Base-by-base conservation (phyloP, 257 asterid species). In the Lycium barbarum region DNA sequence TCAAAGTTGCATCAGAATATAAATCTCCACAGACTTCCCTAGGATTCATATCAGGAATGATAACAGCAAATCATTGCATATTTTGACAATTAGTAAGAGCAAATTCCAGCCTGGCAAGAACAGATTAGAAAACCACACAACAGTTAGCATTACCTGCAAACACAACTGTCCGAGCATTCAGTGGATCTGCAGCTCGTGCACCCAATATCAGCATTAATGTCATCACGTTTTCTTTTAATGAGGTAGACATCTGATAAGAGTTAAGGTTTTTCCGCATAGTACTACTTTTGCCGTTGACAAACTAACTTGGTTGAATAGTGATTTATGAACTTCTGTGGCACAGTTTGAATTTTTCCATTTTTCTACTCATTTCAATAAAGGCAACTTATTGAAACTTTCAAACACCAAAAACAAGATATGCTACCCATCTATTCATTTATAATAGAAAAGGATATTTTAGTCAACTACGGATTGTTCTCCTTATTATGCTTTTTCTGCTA, bases 141-240 rank as follows among this genome's bases (percentile, higher is more conserved):
- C 54, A 51, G 82, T 72, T 84, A 84, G 68, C 45, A 61, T 55
- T 85, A 95, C 99, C 98, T 95, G 97, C 99, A 96, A 65, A 93
- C 97, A 81, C 99, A 96, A 88, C 86, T 92, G 81, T 88, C 93
- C 51, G 90, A 90, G 85, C 99, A 96, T 33, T 89, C 88, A 63
- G 92, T 82, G 55, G 95, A 88, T 70, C 87, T 83, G 93, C 98
- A 95, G 90, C 71, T 85, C 70, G 95, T 90, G 93, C 99, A 96
- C 90, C 99, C 99, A 82, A 83, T 88, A 87, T 95, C 98, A 84
- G 91, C 90, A 74, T 71, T 95, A 55, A 72, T 49, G 51, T 85
- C 79, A 54, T 87, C 93, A 80, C 94, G 96, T 92, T 89, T 92
- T 91, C 89, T 96, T 93, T 95, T 95, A 74, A 95, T 88, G 76